A percentile compares a stretch with the other conserved stretches of the same genome.
These are phyloP conservation scores for Phytopythium oedochilum DNA, from an alignment of 352 stramenopile species.

Conservation along the genomic window DNA sequence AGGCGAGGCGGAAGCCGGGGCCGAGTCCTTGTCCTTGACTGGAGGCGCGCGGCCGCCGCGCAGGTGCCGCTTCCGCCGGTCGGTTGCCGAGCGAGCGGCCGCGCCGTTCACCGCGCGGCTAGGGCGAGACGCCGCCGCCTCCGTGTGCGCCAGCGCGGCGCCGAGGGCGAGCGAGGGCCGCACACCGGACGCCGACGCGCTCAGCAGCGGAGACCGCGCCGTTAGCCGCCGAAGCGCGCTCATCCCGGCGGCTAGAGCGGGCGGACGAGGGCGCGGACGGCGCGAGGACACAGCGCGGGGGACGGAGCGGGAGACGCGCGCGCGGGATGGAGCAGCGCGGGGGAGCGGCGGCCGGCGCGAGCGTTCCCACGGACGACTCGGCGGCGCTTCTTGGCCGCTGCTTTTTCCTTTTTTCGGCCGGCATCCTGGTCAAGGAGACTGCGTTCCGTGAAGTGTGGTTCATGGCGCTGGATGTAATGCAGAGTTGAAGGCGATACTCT, in stretches of 20 bases:
- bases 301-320: not conserved
- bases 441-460: too few relatives aligned
- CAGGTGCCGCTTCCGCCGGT: constrained; percentile 5
- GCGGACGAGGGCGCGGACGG: not conserved
- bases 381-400: too few relatives aligned
- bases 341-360: not conserved
- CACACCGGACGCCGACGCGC: not conserved
- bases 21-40: not conserved
- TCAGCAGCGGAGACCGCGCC: not conserved
- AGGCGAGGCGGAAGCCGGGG: not conserved
- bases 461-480: too few relatives aligned
- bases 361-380: not conserved
- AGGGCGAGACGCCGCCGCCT: not conserved
- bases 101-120: constrained; percentile 3
- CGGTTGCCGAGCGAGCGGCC: not conserved
- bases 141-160: constrained; percentile 4
- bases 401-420: not conserved
- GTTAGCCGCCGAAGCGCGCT: not conserved
- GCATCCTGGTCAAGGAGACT: not conserved
- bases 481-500: too few relatives aligned
- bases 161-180: not conserved
- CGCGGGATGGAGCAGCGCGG: not conserved
- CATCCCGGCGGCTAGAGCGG: not conserved
- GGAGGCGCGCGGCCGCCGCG: not conserved
- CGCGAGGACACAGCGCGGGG: not conserved